phyloP scores from a whole-genome alignment of 768 basidiomycete genomes.

The Macrolepiota albuminosa region DNA sequence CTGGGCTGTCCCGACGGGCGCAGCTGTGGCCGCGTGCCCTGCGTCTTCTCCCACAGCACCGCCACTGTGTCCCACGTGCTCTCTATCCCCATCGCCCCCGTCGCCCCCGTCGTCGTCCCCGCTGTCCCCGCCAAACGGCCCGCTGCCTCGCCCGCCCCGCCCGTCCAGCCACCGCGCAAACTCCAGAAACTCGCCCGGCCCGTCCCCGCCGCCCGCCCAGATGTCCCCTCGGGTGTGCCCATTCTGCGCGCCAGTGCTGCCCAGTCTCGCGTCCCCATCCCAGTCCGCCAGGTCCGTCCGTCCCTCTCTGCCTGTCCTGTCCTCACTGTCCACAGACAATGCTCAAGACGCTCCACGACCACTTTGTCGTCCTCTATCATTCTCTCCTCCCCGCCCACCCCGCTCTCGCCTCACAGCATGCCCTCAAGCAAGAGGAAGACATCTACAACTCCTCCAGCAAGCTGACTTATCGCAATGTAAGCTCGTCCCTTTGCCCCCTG shows the following conservation, averaged over 20 bases:
- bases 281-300: slow-evolving; percentile 62
- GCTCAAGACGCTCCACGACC: slow-evolving; percentile 70
- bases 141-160: slow-evolving; percentile 35
- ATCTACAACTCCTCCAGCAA: slow-evolving; percentile 72
- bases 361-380: slow-evolving; percentile 67
- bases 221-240: slow-evolving; percentile 42
- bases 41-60: slow-evolving; percentile 65
- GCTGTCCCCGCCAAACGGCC: slow-evolving; percentile 51
- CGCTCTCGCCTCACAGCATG: slow-evolving; percentile 68
- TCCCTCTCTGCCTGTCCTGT: background rate
- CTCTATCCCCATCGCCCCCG: slow-evolving; percentile 29
- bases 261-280: slow-evolving; percentile 65
- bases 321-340: slow-evolving; percentile 46
- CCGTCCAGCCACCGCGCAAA: slow-evolving; percentile 51
- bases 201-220: slow-evolving; percentile 14
- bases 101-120: background rate
- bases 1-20: slow-evolving; percentile 54
- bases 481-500: slow-evolving; percentile 12
- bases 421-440: slow-evolving; percentile 77
- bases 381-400: slow-evolving; percentile 49
- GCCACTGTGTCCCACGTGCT: slow-evolving; percentile 29
- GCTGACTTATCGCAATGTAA: slow-evolving; percentile 78
- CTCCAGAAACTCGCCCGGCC: slow-evolving; percentile 51
- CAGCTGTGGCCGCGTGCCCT: slow-evolving; percentile 46
- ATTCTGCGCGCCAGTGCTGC: slow-evolving; percentile 62